Evolutionary conservation across 495 filamentous ascomycete species (phyloP).

Genomic region (Terfezia claveryi): DNA sequence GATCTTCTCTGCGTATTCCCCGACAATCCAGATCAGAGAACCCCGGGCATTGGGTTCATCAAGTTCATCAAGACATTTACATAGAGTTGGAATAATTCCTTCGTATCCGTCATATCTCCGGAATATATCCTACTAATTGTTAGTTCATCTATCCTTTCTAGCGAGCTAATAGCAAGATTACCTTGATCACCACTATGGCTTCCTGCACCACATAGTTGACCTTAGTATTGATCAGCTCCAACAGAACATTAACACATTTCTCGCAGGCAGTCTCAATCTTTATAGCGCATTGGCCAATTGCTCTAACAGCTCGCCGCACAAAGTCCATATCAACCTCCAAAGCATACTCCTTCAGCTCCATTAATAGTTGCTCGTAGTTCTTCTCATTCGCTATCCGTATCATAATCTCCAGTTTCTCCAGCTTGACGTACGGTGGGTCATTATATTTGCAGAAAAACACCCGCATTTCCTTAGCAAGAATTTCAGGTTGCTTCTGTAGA

Average conservation of each 20-base stretch:
- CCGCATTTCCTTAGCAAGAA: conserved; percentile 86
- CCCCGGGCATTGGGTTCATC: conserved; percentile 86
- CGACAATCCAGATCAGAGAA: conserved; percentile 94
- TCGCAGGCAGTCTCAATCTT: conserved; percentile 89
- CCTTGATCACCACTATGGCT: conserved; percentile 86
- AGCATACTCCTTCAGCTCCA: conserved; percentile 91
- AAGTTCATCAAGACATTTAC: conserved; percentile 88
- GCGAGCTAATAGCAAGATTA: background rate
- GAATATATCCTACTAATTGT: conserved; percentile 48
- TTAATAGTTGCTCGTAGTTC: conserved; percentile 84
- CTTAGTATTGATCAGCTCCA: conserved; percentile 89
- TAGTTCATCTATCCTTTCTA: no score
- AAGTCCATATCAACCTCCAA: conserved; percentile 99
- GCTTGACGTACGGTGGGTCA: conserved; percentile 90
- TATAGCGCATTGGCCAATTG: conserved; percentile 92
- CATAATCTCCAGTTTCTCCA: conserved; percentile 97
- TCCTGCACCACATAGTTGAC: conserved; percentile 99
- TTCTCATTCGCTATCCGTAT: conserved; percentile 95
- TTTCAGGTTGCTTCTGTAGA: conserved; percentile 85
- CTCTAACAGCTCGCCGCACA: conserved; percentile 75
- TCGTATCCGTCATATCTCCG: conserved; percentile 95
- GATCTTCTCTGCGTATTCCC: conserved; percentile 97
- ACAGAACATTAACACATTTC: conserved; percentile 79
- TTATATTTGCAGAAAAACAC: conserved; percentile 99
- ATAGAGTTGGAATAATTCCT: conserved; percentile 87